Evolutionary conservation across 2,329 filamentous ascomycete genomes (phyloP).

Genomic region (Apiospora saccharicola): DNA sequence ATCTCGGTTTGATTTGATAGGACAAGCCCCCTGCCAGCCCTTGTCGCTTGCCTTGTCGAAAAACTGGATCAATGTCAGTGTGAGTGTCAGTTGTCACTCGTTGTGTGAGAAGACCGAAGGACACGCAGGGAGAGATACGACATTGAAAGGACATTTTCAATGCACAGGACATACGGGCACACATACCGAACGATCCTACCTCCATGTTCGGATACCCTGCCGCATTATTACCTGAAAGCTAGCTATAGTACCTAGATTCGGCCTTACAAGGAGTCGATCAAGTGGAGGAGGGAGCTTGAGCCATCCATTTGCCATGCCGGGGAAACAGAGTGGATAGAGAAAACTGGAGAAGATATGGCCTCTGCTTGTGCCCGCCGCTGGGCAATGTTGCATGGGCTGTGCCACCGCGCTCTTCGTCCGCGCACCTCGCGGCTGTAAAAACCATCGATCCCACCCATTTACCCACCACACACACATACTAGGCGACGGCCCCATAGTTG

Average conservation of each 20-base stretch:
- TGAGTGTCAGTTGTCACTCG: constrained; percentile 1
- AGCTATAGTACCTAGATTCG: not conserved
- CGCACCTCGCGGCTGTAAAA: constrained; percentile 21
- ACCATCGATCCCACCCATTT: not conserved
- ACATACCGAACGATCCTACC: not conserved
- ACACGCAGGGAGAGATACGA: not conserved
- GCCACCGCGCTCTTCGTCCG: constrained; percentile 13
- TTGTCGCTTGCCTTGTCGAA: constrained; percentile 3
- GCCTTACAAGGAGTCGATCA: constrained; percentile 13
- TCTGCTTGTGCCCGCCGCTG: constrained; percentile 13
- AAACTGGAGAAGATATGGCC: constrained; percentile 2
- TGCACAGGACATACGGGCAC: constrained; percentile 4
- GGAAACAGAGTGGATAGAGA: constrained; percentile 17
- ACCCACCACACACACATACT: constrained; percentile 9
- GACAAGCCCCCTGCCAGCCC: not conserved
- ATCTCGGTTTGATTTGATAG: constrained; percentile 16
- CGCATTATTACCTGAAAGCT: not conserved
- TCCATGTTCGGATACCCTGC: not conserved
- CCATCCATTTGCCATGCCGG: constrained; percentile 1
- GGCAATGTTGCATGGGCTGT: constrained; percentile 20
- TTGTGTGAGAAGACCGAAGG: not conserved
- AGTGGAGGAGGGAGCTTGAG: constrained; percentile 20
- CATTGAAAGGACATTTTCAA: not conserved
- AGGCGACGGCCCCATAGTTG: constrained; percentile 16
- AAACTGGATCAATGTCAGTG: not conserved